phyloP scores from a whole-genome alignment of 2,329 filamentous ascomycete genomes.

The Paraphaeosphaeria sporulosa region DNA sequence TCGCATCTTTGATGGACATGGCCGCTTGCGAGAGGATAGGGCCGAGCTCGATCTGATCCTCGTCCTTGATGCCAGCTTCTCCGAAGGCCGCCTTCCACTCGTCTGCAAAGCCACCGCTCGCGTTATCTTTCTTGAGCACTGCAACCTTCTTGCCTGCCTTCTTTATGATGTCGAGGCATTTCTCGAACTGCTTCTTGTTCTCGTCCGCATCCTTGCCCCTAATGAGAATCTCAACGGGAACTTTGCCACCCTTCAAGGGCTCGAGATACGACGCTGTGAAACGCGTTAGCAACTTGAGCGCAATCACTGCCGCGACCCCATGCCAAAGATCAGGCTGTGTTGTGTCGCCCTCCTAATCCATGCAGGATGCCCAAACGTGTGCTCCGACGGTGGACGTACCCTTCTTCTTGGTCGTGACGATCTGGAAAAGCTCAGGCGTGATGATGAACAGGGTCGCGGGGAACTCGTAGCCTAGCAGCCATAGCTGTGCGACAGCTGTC shows the following conservation, averaged over 20 bases:
- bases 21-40: slow-evolving; percentile 81
- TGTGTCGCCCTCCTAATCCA: not conserved
- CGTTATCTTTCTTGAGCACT: slow-evolving; percentile 81
- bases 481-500: slow-evolving; percentile 71
- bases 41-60: slow-evolving; percentile 88
- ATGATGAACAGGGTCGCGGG: slow-evolving; percentile 94
- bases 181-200: slow-evolving; percentile 89
- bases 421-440: slow-evolving; percentile 85
- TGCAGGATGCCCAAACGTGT: not conserved
- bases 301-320: not conserved
- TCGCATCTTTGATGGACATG: slow-evolving; percentile 93
- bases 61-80: slow-evolving; percentile 77
- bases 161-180: slow-evolving; percentile 87
- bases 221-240: slow-evolving; percentile 89
- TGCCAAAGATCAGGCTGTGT: not conserved
- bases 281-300: slow-evolving; percentile 44
- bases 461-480: slow-evolving; percentile 98
- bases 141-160: slow-evolving; percentile 90
- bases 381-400: slow-evolving; percentile 60
- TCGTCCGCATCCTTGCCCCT: slow-evolving; percentile 89
- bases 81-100: slow-evolving; percentile 90
- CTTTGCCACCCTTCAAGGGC: slow-evolving; percentile 87
- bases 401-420: slow-evolving; percentile 97
- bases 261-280: slow-evolving; percentile 86
- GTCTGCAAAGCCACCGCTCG: slow-evolving; percentile 87